A percentile compares a stretch with the other conserved stretches of the same genome.
These are phyloP conservation scores for Aspergillus nomiae DNA, from an alignment of 2,329 filamentous ascomycete species.

Conservation along the genomic window DNA sequence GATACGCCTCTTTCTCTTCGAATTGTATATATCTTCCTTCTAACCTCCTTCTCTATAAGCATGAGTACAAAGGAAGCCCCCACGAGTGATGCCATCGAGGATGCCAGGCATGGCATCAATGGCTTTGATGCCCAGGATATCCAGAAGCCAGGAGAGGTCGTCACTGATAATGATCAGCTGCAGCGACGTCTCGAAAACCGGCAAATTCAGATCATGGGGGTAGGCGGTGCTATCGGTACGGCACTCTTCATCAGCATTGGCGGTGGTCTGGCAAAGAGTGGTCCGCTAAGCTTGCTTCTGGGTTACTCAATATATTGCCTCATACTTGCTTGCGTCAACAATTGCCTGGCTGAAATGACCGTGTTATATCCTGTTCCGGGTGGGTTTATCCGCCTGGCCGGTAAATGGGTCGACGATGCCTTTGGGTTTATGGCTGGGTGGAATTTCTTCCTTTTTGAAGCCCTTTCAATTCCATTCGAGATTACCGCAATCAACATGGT, in stretches of 20 bases:
- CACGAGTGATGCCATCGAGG: not conserved
- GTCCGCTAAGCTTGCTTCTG: constrained; percentile 41
- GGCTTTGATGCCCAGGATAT: not conserved
- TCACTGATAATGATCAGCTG: not conserved
- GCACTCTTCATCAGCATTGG: constrained; percentile 44
- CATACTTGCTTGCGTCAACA: constrained; percentile 39
- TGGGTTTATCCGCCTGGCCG: constrained; percentile 43
- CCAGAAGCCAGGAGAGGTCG: not conserved
- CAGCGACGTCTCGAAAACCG: constrained; percentile 18
- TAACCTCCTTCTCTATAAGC: not conserved
- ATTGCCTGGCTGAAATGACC: constrained; percentile 49
- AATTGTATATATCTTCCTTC: too few relatives aligned
- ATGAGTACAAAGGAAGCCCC: not conserved
- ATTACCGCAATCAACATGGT: constrained; percentile 45
- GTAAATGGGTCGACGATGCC: constrained; percentile 49
- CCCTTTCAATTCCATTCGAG: constrained; percentile 42
- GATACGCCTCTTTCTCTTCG: too few relatives aligned
- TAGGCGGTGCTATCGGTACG: constrained; percentile 44
- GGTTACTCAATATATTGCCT: constrained; percentile 34
- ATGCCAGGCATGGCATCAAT: not conserved
- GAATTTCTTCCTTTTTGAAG: constrained; percentile 52
- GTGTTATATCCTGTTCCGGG: constrained; percentile 44
- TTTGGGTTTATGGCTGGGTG: constrained; percentile 48
- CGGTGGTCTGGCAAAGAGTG: constrained; percentile 38
- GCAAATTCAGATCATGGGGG: constrained; percentile 35